Evolutionary conservation across 257 asterid genomes (phyloP).

Genomic region (Ophiorrhiza pumila): DNA sequence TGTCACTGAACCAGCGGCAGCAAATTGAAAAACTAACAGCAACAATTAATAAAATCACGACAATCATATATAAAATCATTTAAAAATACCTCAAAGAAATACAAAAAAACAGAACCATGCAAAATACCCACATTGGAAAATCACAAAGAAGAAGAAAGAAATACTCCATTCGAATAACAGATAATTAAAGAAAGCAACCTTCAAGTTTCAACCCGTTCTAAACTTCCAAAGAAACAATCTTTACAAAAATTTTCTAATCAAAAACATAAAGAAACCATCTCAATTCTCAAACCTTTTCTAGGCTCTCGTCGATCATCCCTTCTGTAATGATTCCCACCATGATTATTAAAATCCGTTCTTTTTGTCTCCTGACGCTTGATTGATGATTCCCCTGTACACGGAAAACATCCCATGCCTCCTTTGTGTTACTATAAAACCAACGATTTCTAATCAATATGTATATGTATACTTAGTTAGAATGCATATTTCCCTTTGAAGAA

Average conservation of each 20-base stretch:
- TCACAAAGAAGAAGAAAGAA: background rate
- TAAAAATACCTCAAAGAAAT: background rate
- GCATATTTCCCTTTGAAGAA: background rate
- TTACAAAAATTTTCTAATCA: background rate
- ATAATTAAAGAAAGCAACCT: background rate
- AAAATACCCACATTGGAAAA: background rate
- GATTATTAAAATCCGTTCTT: conserved; percentile 8
- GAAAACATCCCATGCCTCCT: conserved; percentile 68
- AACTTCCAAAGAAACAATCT: background rate
- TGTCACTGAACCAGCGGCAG: background rate
- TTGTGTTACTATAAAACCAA: too few relatives aligned
- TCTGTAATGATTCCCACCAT: conserved; percentile 22
- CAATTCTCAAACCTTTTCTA: conserved; percentile 31
- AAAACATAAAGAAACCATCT: conserved; percentile 1
- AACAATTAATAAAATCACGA: background rate
- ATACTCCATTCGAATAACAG: background rate
- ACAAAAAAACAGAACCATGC: conserved; percentile 6
- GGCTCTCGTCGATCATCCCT: conserved; percentile 35
- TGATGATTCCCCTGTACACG: conserved; percentile 59
- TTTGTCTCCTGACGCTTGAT: conserved; percentile 34
- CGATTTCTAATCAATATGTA: background rate
- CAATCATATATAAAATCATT: background rate
- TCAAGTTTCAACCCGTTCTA: background rate
- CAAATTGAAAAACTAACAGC: background rate
- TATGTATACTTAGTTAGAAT: background rate